A percentile compares a stretch with the other conserved stretches of the same genome.
These are phyloP conservation scores for Scolecobasidium constrictum DNA, from an alignment of 2,329 filamentous ascomycete species.

Conservation along the genomic window DNA sequence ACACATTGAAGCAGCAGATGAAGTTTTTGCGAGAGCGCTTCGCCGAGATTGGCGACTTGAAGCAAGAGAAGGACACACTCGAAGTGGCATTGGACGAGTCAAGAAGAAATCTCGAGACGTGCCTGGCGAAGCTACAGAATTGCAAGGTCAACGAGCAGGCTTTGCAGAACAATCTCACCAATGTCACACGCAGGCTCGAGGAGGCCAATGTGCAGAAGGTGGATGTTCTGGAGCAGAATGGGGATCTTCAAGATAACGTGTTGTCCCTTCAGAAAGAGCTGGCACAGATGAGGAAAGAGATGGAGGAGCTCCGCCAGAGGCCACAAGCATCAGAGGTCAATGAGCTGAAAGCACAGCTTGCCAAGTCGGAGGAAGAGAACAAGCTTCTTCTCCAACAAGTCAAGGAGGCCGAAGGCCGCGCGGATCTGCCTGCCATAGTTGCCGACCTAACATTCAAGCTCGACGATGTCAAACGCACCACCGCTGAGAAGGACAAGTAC, in stretches of 20 bases:
- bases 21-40: slow-evolving; percentile 4
- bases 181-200: slow-evolving; percentile 2
- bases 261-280: background rate
- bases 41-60: slow-evolving; percentile 6
- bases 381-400: slow-evolving; percentile 3
- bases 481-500: slow-evolving; percentile 1
- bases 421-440: slow-evolving; percentile 5
- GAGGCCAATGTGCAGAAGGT: slow-evolving; percentile 26
- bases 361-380: background rate
- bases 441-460: slow-evolving; percentile 8
- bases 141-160: slow-evolving; percentile 7
- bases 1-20: slow-evolving; percentile 8
- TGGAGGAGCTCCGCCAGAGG: slow-evolving; percentile 1
- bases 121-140: slow-evolving; percentile 1
- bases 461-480: slow-evolving; percentile 3
- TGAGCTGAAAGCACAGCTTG: background rate
- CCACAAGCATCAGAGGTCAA: slow-evolving; percentile 5
- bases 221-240: slow-evolving; percentile 23
- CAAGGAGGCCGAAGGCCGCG: background rate
- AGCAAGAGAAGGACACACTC: slow-evolving; percentile 7
- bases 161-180: slow-evolving; percentile 3
- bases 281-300: background rate
- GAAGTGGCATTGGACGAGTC: background rate
- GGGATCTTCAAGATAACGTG: slow-evolving; percentile 20
- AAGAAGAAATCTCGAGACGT: slow-evolving; percentile 3